phyloP scores from a whole-genome alignment of 2,329 filamentous ascomycete genomes.

The Tolypocladium guangdongense region DNA sequence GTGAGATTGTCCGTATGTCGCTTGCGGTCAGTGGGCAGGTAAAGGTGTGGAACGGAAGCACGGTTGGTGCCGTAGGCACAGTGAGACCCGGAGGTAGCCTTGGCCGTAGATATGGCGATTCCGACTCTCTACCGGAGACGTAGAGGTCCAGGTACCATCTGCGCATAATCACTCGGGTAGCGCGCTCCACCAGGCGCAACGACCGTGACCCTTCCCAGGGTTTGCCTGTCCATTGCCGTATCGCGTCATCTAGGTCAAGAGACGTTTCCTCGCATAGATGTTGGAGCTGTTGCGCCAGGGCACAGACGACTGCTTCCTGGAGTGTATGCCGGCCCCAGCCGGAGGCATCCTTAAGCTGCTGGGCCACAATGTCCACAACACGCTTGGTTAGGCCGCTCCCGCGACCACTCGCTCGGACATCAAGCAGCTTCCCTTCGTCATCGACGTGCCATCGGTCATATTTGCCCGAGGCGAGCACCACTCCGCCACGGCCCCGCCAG shows the following conservation, averaged over 20 bases:
- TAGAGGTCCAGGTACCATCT: conserved; percentile 83
- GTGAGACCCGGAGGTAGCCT: conserved; percentile 62
- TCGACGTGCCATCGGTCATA: conserved; percentile 92
- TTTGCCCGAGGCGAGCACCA: conserved; percentile 59
- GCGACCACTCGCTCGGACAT: conserved; percentile 50
- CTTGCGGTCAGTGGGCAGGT: conserved; percentile 87
- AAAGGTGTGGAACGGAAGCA: conserved; percentile 95
- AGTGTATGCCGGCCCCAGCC: conserved; percentile 72
- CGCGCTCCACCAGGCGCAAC: conserved; percentile 73
- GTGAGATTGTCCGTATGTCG: conserved; percentile 87
- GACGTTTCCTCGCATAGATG: conserved; percentile 24
- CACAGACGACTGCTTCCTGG: conserved; percentile 39
- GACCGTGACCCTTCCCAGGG: conserved; percentile 84
- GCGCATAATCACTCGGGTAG: conserved; percentile 66
- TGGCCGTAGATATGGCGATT: conserved; percentile 55
- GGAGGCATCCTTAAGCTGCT: conserved; percentile 77
- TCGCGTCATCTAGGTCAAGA: conserved; percentile 27
- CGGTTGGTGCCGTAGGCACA: conserved; percentile 81
- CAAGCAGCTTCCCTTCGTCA: conserved; percentile 68
- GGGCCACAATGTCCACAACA: conserved; percentile 82
- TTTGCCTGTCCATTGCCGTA: conserved; percentile 55
- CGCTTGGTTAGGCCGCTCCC: conserved; percentile 77
- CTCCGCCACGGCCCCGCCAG: conserved; percentile 82
- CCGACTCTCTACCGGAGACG: conserved; percentile 45
- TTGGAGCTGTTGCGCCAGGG: conserved; percentile 36